A percentile compares a stretch with the other conserved stretches of the same genome.
Evolutionary conservation across 1,284 basidiomycete genomes (phyloP).

Genomic region (Apiotrichum akiyoshidainum): DNA sequence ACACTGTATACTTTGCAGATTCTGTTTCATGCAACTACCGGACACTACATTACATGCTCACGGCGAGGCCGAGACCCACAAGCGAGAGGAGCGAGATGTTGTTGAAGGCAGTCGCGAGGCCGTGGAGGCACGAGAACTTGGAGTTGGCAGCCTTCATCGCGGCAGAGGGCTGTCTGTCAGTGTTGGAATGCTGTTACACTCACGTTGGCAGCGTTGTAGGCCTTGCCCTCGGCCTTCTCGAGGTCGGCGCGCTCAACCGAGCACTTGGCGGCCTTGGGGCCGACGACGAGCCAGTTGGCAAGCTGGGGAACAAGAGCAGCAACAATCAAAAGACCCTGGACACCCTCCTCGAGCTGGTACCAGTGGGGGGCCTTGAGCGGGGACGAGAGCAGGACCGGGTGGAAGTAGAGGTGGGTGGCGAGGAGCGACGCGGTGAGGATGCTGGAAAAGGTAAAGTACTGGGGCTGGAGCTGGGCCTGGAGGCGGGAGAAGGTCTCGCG

Average conservation of each 20-base stretch:
- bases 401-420: slow-evolving; percentile 62
- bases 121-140: slow-evolving; percentile 64
- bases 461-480: slow-evolving; percentile 69
- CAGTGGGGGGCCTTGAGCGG: slow-evolving; percentile 52
- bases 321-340: slow-evolving; percentile 65
- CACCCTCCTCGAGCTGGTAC: slow-evolving; percentile 60
- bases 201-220: slow-evolving; percentile 62
- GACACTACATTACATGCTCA: slow-evolving; percentile 47
- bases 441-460: slow-evolving; percentile 68
- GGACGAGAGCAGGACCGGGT: slow-evolving; percentile 58
- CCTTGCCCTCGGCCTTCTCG: slow-evolving; percentile 70
- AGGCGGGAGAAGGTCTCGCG: slow-evolving; percentile 64
- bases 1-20: background rate
- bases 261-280: slow-evolving; percentile 50
- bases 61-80: slow-evolving; percentile 63
- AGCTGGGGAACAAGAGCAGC: slow-evolving; percentile 57
- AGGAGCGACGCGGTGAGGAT: slow-evolving; percentile 59
- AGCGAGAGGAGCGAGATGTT: slow-evolving; percentile 61
- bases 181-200: slow-evolving; percentile 21
- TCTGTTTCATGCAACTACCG: slow-evolving; percentile 3
- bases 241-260: slow-evolving; percentile 69
- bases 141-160: slow-evolving; percentile 67
- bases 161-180: slow-evolving; percentile 58
- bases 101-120: slow-evolving; percentile 60
- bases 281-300: slow-evolving; percentile 45